phyloP scores from a whole-genome alignment of 176 grass and related monocot species.

The Carex littledalei region DNA sequence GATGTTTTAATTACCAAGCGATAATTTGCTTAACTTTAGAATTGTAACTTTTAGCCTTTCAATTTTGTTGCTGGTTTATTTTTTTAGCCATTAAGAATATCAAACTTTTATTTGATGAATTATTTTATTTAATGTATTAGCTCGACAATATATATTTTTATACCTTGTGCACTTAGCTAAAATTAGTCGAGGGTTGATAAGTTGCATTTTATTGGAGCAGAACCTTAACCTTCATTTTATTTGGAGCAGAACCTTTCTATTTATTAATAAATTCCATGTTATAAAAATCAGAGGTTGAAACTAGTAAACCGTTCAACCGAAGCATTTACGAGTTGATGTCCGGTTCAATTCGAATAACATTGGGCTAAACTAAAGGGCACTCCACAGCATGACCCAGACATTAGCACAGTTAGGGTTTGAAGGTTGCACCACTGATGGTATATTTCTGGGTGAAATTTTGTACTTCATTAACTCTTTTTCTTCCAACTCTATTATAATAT shows the following conservation, averaged over 20 bases:
- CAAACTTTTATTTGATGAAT: background rate
- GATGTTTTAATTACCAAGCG: background rate
- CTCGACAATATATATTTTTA: background rate
- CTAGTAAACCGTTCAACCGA: background rate
- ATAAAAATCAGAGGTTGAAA: background rate
- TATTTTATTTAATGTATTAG: background rate
- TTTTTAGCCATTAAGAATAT: background rate
- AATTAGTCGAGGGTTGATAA: too few species aligned
- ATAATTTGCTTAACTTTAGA: background rate
- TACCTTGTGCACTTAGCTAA: too few species aligned
- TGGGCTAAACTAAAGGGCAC: background rate
- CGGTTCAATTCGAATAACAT: background rate
- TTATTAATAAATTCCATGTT: background rate
- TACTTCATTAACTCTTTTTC: background rate
- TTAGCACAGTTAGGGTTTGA: background rate
- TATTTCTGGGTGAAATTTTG: background rate
- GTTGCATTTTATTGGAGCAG: too few species aligned
- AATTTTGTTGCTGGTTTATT: background rate
- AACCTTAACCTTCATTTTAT: too few species aligned
- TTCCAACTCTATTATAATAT: background rate
- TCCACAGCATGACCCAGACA: background rate
- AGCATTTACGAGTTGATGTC: background rate
- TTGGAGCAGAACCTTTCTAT: too few species aligned
- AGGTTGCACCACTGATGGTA: background rate
- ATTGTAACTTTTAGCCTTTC: background rate